phyloP scores from a whole-genome alignment of 2,329 filamentous ascomycete genomes.

The Fonsecaea nubica region DNA sequence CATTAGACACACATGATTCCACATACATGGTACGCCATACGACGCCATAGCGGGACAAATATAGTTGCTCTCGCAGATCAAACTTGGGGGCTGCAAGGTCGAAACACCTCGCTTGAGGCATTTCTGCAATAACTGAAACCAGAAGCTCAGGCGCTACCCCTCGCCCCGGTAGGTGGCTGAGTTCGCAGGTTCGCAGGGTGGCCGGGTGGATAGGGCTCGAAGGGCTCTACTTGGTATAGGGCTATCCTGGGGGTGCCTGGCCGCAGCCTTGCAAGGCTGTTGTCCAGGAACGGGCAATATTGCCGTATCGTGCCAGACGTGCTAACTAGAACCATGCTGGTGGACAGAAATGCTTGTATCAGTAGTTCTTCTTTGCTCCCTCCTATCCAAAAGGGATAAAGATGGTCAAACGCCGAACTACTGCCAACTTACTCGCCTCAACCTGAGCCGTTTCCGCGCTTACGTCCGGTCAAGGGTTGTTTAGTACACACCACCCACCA shows the following conservation, averaged over 20 bases:
- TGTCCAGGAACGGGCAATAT: neutral
- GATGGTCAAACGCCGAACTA: neutral
- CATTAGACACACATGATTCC: neutral
- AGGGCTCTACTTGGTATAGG: too few species aligned
- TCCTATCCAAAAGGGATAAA: neutral
- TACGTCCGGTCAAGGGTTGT: neutral
- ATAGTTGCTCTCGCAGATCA: neutral
- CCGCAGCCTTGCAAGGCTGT: constrained; percentile 7
- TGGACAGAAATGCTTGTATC: neutral
- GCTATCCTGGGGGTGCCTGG: neutral
- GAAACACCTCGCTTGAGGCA: neutral
- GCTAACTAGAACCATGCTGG: constrained; percentile 6
- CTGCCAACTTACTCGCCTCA: neutral
- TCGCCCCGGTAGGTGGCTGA: neutral
- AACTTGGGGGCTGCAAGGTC: neutral
- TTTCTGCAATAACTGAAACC: neutral
- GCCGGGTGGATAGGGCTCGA: too few species aligned
- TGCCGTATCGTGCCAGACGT: constrained; percentile 1
- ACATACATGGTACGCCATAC: neutral
- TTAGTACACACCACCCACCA: neutral
- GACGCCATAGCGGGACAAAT: neutral
- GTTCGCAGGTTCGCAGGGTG: neutral
- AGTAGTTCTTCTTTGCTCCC: neutral
- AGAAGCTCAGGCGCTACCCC: neutral
- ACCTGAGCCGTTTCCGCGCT: constrained; percentile 7